Base-by-base conservation (phyloP, 2,329 filamentous ascomycete species). In the Colletotrichum sp. region DNA sequence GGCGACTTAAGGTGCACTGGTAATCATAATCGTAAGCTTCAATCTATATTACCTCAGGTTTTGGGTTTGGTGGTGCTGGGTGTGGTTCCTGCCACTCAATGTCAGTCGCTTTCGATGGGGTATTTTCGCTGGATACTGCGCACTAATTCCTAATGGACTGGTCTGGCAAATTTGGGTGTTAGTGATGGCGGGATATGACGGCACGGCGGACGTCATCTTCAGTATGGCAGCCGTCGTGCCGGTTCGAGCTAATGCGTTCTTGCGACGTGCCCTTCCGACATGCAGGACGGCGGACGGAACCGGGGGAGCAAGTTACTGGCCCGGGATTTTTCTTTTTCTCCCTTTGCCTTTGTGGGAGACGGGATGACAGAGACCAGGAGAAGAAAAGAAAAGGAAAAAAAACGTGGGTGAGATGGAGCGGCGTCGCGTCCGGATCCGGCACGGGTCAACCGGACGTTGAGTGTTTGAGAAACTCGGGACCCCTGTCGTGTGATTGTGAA, bases 351-450 rank as follows among this genome's bases (percentile, higher is more conserved):
- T 18, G 12, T n/a, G 13, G 28, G 28, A 32, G 58, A 61, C 58
- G 28, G 58, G 58, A 61, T 18, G 28, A 13, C 55, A 28, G 22
- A 58, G 55, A 6, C 55, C 9, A 58, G 55, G 25, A 43, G 39
- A 48, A 48, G 55, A 58, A 9, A 52, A 22, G 55, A 28, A 27
- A 16, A 58, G 13, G 18, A 9, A 32, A 55, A 25, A 27, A 56
- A 69, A 43, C 39, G 65, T 70, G 66, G 32, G 69, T 27, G 43
- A 58, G 65, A 67, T 67, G 65, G 66, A 43, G 34, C 43, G 67
- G 60, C 67, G 71, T 74, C 61, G 67, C 48, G 60, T 28, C 66
- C 61, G 52, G 67, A 36, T 66, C 36, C 58, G 61, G 72, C 36
- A 75, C 62, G 62, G 55, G 58, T 71, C 39, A 65, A 62, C 48